A percentile compares a stretch with the other conserved stretches of the same genome.
Evolutionary conservation across 129 eudicot genomes (phyloP).

Genomic region (Flaveria bidentis): DNA sequence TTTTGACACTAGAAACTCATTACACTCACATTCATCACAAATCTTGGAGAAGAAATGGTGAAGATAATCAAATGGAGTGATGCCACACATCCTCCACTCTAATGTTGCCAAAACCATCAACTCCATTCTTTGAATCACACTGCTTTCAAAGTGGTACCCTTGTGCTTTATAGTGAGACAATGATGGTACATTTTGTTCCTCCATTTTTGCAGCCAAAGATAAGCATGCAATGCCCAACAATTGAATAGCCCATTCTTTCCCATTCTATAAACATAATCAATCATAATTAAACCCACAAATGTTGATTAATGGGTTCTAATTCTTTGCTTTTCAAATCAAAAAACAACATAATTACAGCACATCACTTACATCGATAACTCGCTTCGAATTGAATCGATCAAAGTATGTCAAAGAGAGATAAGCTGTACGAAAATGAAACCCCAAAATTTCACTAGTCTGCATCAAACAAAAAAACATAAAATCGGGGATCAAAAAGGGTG

Average conservation of each 20-base stretch:
- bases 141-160: conserved; percentile 37
- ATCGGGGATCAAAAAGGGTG: neutral
- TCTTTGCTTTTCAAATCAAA: no score
- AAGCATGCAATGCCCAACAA: conserved; percentile 72
- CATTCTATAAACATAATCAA: conserved; percentile 37
- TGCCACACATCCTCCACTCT: conserved; percentile 61
- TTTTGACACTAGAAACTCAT: conserved; percentile 33
- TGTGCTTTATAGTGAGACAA: conserved; percentile 44
- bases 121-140: conserved; percentile 63
- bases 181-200: conserved; percentile 50
- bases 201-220: conserved; percentile 84
- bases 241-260: conserved; percentile 54
- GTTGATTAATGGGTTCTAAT: no score
- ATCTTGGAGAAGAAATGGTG: conserved; percentile 53
- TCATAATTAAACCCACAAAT: neutral
- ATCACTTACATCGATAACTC: conserved; percentile 56
- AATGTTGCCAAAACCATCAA: conserved; percentile 57
- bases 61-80: conserved; percentile 73
- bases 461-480: conserved; percentile 15
- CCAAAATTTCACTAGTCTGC: conserved; percentile 66
- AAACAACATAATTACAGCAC: neutral
- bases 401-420: conserved; percentile 75
- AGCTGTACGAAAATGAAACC: conserved; percentile 67
- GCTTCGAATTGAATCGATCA: conserved; percentile 61
- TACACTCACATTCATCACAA: conserved; percentile 27